Conservation (phyloP, 257 asterid genomes). For the Plantago major region DNA sequence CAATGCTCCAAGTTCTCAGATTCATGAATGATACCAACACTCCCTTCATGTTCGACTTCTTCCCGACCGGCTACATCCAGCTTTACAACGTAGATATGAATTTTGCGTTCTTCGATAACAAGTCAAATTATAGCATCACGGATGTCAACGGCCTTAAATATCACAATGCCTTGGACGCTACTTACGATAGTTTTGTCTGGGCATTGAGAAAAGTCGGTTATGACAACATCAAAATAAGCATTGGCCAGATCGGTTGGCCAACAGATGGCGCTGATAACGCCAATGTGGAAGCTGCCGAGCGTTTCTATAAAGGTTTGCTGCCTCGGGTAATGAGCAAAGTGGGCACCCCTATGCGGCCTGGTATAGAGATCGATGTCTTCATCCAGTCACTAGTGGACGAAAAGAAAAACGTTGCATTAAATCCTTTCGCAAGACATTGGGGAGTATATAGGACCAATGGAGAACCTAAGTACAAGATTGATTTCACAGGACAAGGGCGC, state of each 20-base stretch:
- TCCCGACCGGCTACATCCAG: slow-evolving; percentile 27
- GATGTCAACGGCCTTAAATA: slow-evolving; percentile 36
- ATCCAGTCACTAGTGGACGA: slow-evolving; percentile 32
- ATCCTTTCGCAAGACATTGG: slow-evolving; percentile 47
- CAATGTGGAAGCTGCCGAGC: slow-evolving; percentile 28
- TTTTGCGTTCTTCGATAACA: slow-evolving; percentile 42
- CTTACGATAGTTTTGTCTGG: slow-evolving; percentile 40
- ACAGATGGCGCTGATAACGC: slow-evolving; percentile 41
- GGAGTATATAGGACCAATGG: slow-evolving; percentile 46
- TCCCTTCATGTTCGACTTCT: slow-evolving; percentile 44
- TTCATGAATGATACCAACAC: slow-evolving; percentile 32
- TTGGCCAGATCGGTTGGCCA: slow-evolving; percentile 58
- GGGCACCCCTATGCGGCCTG: slow-evolving; percentile 47
- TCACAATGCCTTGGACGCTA: slow-evolving; percentile 47
- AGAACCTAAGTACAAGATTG: slow-evolving; percentile 39
- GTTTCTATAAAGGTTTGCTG: slow-evolving; percentile 43
- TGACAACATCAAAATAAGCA: slow-evolving; percentile 34
- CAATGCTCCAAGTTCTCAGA: slow-evolving; percentile 31
- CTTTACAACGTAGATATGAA: slow-evolving; percentile 35
- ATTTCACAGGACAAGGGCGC: slow-evolving; percentile 21
- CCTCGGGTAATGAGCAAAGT: slow-evolving; percentile 33
- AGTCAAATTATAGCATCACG: slow-evolving; percentile 5
- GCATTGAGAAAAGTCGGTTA: slow-evolving; percentile 39
- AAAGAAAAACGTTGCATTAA: slow-evolving; percentile 41
- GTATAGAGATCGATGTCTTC: slow-evolving; percentile 32